phyloP scores from a whole-genome alignment of 1,284 basidiomycete genomes.

The Ceratorhiza oryzae-sativae region DNA sequence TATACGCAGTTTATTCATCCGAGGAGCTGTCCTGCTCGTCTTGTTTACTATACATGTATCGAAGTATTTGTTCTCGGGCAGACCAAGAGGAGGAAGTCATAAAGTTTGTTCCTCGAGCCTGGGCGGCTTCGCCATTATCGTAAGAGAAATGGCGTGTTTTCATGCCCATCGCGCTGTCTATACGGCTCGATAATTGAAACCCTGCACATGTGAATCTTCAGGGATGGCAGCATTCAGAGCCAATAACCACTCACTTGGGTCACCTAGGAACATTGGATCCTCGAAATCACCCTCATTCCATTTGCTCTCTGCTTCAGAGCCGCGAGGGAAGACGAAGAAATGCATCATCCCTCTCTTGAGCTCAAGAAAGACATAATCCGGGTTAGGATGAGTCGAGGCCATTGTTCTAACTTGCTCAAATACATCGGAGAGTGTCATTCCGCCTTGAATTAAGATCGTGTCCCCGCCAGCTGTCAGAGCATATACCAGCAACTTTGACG shows the following conservation, averaged over 20 bases:
- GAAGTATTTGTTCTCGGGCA: background rate
- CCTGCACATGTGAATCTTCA: background rate
- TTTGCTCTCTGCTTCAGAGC: background rate
- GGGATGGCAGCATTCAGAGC: background rate
- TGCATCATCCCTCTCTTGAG: background rate
- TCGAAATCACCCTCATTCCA: background rate
- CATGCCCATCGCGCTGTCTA: background rate
- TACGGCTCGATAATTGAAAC: background rate
- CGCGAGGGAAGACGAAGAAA: background rate
- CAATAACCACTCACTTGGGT: background rate
- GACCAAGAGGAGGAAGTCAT: background rate
- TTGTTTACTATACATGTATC: background rate
- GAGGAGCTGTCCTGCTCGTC: too few species aligned
- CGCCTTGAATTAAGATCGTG: background rate
- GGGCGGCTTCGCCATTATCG: background rate
- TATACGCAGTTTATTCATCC: too few species aligned
- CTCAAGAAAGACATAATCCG: background rate
- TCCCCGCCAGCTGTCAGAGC: background rate
- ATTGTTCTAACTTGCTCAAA: background rate
- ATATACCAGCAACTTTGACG: background rate
- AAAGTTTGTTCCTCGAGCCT: background rate
- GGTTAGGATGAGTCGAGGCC: background rate
- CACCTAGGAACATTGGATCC: background rate
- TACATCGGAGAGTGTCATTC: background rate
- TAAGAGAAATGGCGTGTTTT: background rate